phyloP scores from a whole-genome alignment of 2,329 filamentous ascomycete genomes.

The Helotiales sp. region DNA sequence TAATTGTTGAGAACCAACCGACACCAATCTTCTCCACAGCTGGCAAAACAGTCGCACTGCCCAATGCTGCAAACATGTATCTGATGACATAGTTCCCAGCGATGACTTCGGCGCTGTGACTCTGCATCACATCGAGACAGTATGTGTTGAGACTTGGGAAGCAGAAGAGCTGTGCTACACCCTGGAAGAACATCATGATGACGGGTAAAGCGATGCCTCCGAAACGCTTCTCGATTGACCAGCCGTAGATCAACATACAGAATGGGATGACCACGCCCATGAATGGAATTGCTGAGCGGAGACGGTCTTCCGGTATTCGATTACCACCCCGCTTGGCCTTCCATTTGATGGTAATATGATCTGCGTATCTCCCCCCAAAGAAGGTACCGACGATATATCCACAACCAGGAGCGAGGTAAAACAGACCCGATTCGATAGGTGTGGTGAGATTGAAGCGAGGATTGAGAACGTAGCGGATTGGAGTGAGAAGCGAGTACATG shows the following conservation, averaged over 20 bases:
- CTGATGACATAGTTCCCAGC: slow-evolving; percentile 81
- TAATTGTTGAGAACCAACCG: slow-evolving; percentile 80
- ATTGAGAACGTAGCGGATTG: slow-evolving; percentile 75
- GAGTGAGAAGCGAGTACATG: slow-evolving; percentile 72
- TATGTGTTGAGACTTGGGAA: slow-evolving; percentile 81
- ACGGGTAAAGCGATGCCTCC: slow-evolving; percentile 67
- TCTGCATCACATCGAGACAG: slow-evolving; percentile 81
- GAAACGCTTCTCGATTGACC: slow-evolving; percentile 56
- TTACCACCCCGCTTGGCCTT: slow-evolving; percentile 61
- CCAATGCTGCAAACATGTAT: slow-evolving; percentile 75
- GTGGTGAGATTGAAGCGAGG: slow-evolving; percentile 71
- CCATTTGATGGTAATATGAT: slow-evolving; percentile 68
- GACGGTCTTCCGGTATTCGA: slow-evolving; percentile 70
- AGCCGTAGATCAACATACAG: slow-evolving; percentile 73
- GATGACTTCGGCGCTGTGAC: slow-evolving; percentile 72
- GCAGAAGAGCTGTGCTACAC: slow-evolving; percentile 75
- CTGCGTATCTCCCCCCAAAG: slow-evolving; percentile 73
- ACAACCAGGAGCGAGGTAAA: slow-evolving; percentile 75
- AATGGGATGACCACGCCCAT: slow-evolving; percentile 62
- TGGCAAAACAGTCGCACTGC: slow-evolving; percentile 74
- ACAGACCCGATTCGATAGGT: slow-evolving; percentile 70
- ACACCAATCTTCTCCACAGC: slow-evolving; percentile 76
- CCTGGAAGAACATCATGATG: slow-evolving; percentile 75
- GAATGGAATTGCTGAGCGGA: slow-evolving; percentile 63
- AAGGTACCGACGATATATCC: slow-evolving; percentile 74